Evolutionary conservation across 2,329 filamentous ascomycete genomes (phyloP), one percentile per base, ranked within the genome.

Genomic region (Trichoderma aggressivum): DNA sequence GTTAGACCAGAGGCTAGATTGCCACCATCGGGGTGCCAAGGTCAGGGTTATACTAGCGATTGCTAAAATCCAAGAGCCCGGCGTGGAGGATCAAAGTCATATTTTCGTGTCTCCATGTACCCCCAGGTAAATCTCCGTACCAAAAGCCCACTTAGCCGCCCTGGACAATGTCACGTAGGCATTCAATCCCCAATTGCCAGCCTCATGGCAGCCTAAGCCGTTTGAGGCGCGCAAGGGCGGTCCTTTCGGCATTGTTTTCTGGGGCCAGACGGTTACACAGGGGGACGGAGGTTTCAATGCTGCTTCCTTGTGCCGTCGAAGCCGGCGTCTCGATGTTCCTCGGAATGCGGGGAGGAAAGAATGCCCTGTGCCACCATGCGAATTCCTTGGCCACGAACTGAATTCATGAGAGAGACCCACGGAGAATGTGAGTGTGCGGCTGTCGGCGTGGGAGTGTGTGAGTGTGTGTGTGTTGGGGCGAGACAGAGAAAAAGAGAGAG

Each of bases 111-210:
- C 28, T 30, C 28, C 24, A 53, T 36, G 68, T 65, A 59, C 50
- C 36, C 55, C 36, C 26, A 70, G 26, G 68, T 70, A 58, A 70
- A 63, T 58, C 24, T 63, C 60, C 59, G 68, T 70, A 65, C 67
- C 59, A 59, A 62, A 62, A n/a, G 63, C 67, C 59, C 67, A 62
- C 67, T 63, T 63, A 16, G 58, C 58, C 24, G 28, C 28, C 28
- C 32, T 56, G 58, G 39, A 43, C 34, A 55, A 70, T 55, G 67
- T 63, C 67, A 62, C 67, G 28, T 68, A n/a, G n/a, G n/a, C n/a
- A 28, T 53, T 30, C 21, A 36, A 43, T n/a, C 53, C 28, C 43
- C 56, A 62, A 53, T 61, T 56, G 55, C 32, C 59, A 70, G 67
- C 58, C 58, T 70, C 67, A 55, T 70, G 39, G 39, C 36, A 30